A percentile compares a stretch with the other conserved stretches of the same genome.
These are phyloP conservation scores for Kwoniella newhampshirensis DNA, from an alignment of 768 basidiomycete genomes.

Conservation along the genomic window DNA sequence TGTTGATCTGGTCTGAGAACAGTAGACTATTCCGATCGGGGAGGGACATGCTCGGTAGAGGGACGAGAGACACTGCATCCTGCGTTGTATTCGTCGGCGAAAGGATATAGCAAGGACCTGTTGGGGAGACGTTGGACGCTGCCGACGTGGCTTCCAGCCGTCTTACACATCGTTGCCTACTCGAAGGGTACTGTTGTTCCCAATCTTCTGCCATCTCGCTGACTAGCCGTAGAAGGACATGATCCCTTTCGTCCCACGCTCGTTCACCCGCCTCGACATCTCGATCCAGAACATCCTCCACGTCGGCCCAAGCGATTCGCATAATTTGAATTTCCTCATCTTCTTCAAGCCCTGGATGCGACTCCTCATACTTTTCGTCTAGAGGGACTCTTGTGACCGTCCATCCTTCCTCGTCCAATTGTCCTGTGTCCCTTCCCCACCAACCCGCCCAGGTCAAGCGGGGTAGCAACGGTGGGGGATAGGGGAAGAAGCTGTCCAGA, in stretches of 20 bases:
- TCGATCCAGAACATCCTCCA: slow-evolving; percentile 40
- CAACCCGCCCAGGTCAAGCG: slow-evolving; percentile 34
- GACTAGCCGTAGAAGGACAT: slow-evolving; percentile 20
- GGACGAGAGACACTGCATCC: neutral
- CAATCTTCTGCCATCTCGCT: slow-evolving; percentile 33
- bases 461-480: slow-evolving; percentile 48
- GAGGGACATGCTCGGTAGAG: slow-evolving; percentile 5
- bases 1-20: neutral
- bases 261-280: slow-evolving; percentile 9
- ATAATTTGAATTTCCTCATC: slow-evolving; percentile 33
- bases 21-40: neutral
- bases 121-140: neutral
- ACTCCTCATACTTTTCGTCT: neutral
- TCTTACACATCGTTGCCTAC: slow-evolving; percentile 25
- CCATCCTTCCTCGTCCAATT: slow-evolving; percentile 20
- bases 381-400: slow-evolving; percentile 8
- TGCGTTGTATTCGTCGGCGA: slow-evolving; percentile 6
- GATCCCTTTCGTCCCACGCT: slow-evolving; percentile 31
- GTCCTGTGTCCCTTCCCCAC: slow-evolving; percentile 36
- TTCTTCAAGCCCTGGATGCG: neutral
- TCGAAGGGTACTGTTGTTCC: slow-evolving; percentile 16
- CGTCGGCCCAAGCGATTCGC: slow-evolving; percentile 42
- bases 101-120: slow-evolving; percentile 26
- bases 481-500: slow-evolving; percentile 51
- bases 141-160: neutral